Evolutionary conservation across 1,139 yeast species (phyloP), one percentile per base, ranked within the genome.

Genomic region (Groenewaldozyma sp.): DNA sequence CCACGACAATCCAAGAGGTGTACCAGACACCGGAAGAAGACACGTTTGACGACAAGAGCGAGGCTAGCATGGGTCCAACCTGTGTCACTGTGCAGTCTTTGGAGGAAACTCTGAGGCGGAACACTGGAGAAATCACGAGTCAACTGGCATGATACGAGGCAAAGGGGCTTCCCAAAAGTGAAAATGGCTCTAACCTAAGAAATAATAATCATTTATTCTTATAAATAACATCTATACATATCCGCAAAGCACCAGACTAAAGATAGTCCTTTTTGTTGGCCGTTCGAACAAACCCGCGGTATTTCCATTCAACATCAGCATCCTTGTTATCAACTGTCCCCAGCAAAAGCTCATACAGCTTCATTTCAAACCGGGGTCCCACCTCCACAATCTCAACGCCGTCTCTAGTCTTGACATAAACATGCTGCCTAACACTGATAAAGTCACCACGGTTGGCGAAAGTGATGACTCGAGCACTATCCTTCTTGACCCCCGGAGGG

Each of bases 361-460:
- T 76, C 97, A 91, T 87, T 63, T 93, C 98, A 55, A 91, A 91
- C 46, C 99, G 69, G n/a, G 99, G 99, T 0, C 99, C 99, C 31
- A 93, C 82, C 58, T 91, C 99, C 47, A 96, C 91, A 46, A 91
- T 65, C 58, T 91, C 98, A 3, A 87, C 95, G 9, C 70, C 67
- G 45, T 87, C 95, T 51, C 82, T 77, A 1, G 95, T 86, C 55
- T 76, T 78, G 10, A 88, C 95, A 58, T 82, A 93, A 2, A 93
- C 83, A 58, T 91, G 99, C 58, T 91, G 98, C 62, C 99, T 74
- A 5, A 91, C 96, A 44, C 87, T 76, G 42, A 91, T 88, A 55
- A 77, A 91, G 62, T 91, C 98, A 41, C 88, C 95, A 44, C 76
- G 74, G 59, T 93, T 93, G 34, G 84, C 78, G 65, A 91, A 93